A percentile compares a stretch with the other conserved stretches of the same genome.
phyloP scores from a whole-genome alignment of 164 flowering plant genomes.

The Berberis vulgaris region DNA sequence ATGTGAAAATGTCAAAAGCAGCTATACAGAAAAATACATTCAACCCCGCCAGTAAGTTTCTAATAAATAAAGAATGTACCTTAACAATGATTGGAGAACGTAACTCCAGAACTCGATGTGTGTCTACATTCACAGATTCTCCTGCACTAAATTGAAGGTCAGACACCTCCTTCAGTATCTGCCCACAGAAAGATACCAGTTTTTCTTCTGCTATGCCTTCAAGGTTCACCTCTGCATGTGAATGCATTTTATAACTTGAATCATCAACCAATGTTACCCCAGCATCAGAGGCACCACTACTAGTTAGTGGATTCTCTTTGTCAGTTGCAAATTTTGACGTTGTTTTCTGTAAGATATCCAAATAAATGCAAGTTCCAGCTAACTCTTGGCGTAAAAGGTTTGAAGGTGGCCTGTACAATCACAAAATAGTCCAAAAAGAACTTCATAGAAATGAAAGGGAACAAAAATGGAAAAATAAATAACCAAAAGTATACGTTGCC shows the following conservation, averaged over 20 bases:
- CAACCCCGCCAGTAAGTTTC: neutral
- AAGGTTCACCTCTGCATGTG: slow-evolving; percentile 40
- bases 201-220: slow-evolving; percentile 78
- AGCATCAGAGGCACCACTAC: slow-evolving; percentile 15
- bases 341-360: slow-evolving; percentile 82
- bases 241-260: slow-evolving; percentile 10
- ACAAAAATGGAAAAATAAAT: neutral
- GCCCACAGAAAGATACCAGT: slow-evolving; percentile 84
- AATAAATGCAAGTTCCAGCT: slow-evolving; percentile 77
- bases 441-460: neutral
- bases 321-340: slow-evolving; percentile 32
- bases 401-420: slow-evolving; percentile 71
- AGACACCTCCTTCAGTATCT: slow-evolving; percentile 83
- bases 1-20: too few relatives aligned
- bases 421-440: slow-evolving; percentile 4
- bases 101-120: slow-evolving; percentile 80
- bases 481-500: neutral
- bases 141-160: slow-evolving; percentile 71
- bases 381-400: slow-evolving; percentile 96
- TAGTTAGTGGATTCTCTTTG: slow-evolving; percentile 13
- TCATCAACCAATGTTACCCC: slow-evolving; percentile 17
- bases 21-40: too few relatives aligned
- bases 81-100: slow-evolving; percentile 88
- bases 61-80: slow-evolving; percentile 31
- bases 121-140: slow-evolving; percentile 64